Base-by-base conservation (phyloP, 176 grass and related monocot genomes). In the Coix lacrymajobi region DNA sequence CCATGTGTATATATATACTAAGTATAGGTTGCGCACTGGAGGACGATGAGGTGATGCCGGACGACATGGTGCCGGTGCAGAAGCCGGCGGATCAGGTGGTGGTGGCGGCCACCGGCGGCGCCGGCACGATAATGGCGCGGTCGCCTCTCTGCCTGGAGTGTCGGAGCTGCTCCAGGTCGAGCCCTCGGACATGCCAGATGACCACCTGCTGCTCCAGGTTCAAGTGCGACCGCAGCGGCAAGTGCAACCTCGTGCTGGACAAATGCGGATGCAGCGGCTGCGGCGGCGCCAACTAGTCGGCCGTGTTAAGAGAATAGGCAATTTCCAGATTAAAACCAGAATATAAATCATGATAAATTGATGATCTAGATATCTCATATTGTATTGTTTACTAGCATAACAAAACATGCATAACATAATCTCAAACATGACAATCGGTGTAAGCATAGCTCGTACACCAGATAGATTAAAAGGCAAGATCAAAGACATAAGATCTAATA, bases 171-270 rank as follows among this genome's bases (percentile, higher is more conserved):
- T 60, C 63, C 19, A 85, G 0, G 72, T 16, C 73, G 13, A 34
- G 4, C 64, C 64, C 74, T 22, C 12, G 46, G 11, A 43, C 29
- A 3, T 85, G 73, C 73, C 0, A 33, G 17, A 19, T 10, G 0
- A 67, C 32, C 22, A 40, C 11, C 45, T 76, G 82, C 34, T 57
- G 45, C 82, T 76, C 72, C 62, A 41, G 34, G 16, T 84, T 76
- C 46, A 41, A 67, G 11, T 84, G 82, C 62, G n/a, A 68, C 33
- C 8, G 6, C 34, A 9, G 33, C 62, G 82, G 62, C 71, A 84
- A 24, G 25, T 77, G 82, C 46, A 30, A 29, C 45, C 62, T 76
- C 24, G 72, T 43, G 34, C 62, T 30, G 62, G 14, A 14, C 31
- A 39, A 7, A 2, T 84, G 82, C 72, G 62, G 46, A 6, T 84